Evolutionary conservation across 371 early-diverging fungal genomes (phyloP), one percentile per base, ranked within the genome.

Genomic region (Umbelopsis sp.): DNA sequence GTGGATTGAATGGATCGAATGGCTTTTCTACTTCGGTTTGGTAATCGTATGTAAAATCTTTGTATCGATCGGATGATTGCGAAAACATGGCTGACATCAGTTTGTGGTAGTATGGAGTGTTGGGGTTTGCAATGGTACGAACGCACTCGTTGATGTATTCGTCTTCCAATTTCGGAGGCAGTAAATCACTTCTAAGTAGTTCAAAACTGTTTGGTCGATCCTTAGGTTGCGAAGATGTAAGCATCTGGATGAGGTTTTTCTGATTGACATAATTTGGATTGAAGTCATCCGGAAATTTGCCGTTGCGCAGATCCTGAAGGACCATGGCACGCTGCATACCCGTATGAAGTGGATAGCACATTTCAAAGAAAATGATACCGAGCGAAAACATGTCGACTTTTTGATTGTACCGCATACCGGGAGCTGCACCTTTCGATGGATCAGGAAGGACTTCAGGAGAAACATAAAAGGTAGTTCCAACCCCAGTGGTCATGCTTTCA

Each of bases 381-480:
- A 82, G 67, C 0, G 82, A 82, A 65, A 76, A 84, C 82, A 81
- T 82, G 32, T 84, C 84, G 0, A 84, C 84, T 72, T 87, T 86
- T 62, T 84, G 84, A 63, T 81, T 87, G 50, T 87, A 87, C 20
- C 87, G 74, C 75, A 85, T 79, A 20, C 82, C 82, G 18, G 80
- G 67, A 7, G 77, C 74, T 16, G 78, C 69, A 8, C 78, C 78
- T 3, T 80, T 81, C 1, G 76, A 65, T 0, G 82, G 80, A 41
- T 85, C 84, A 0, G 84, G 76, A 57, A 90, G 67, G 0, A 94
- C 89, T 70, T 95, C 97, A 0, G 97, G 97, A 14, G 96, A 94
- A 14, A 95, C 95, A 76, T 98, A 98, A 20, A 96, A 90, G 0
- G 96, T 92, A 0, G 98, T 98, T 9, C 98, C 98, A 24, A 97